A percentile compares a stretch with the other conserved stretches of the same genome.
These are phyloP conservation scores for Phylloporus sp. DNA, from an alignment of 768 basidiomycete genomes.

Conservation along the genomic window DNA sequence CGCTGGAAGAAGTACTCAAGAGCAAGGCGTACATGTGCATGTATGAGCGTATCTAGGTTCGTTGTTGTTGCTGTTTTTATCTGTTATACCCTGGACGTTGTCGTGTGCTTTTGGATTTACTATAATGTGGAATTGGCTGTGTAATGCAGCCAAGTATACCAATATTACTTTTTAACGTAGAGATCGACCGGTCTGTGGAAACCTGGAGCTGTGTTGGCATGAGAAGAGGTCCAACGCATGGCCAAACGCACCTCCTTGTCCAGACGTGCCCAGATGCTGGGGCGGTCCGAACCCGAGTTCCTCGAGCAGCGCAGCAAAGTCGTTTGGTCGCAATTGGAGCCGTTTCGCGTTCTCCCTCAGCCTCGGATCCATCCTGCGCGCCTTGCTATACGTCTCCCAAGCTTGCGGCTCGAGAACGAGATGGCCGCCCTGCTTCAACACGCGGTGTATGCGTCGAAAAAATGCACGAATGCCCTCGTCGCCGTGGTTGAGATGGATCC, in stretches of 20 bases:
- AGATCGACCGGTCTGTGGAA: slow-evolving; percentile 48
- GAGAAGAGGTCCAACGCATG: too few species aligned
- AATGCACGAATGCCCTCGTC: slow-evolving; percentile 68
- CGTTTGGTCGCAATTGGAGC: slow-evolving; percentile 56
- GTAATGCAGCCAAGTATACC: too few species aligned
- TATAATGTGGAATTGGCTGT: too few species aligned
- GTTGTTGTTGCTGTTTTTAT: too few species aligned
- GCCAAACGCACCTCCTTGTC: slow-evolving; percentile 55
- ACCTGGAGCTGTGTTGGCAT: slow-evolving; percentile 12
- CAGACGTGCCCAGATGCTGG: slow-evolving; percentile 46
- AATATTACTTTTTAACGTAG: slow-evolving; percentile 45
- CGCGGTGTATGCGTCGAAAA: slow-evolving; percentile 55
- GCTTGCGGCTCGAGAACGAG: slow-evolving; percentile 82
- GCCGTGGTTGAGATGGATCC: slow-evolving; percentile 83
- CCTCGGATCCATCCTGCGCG: slow-evolving; percentile 59
- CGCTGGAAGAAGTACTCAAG: slow-evolving; percentile 84
- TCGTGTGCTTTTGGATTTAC: too few species aligned
- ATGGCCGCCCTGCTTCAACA: slow-evolving; percentile 56
- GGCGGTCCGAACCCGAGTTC: slow-evolving; percentile 58
- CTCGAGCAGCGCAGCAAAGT: slow-evolving; percentile 51
- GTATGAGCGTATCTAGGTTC: slow-evolving; percentile 77
- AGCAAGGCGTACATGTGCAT: slow-evolving; percentile 93
- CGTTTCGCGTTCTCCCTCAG: slow-evolving; percentile 57
- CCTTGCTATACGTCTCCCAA: slow-evolving; percentile 81
- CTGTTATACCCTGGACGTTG: too few species aligned